Conservation (phyloP, 805 yeast species). For the Peterozyma toletana region DNA sequence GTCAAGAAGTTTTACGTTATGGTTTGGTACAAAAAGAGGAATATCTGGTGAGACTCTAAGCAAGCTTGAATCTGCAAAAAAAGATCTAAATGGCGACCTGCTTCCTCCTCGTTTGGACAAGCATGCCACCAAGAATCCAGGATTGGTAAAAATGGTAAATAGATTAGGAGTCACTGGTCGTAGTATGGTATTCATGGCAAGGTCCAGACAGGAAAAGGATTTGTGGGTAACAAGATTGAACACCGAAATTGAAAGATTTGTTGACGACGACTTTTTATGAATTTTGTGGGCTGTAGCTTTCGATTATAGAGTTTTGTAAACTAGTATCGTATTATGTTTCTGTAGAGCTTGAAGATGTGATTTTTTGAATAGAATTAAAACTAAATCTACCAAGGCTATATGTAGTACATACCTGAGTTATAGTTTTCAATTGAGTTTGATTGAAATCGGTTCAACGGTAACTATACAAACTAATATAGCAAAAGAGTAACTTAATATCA, state of each 20-base stretch:
- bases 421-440: too few species aligned
- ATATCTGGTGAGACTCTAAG: constrained; percentile 18
- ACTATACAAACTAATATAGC: too few species aligned
- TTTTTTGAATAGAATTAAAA: too few species aligned
- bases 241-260: constrained; percentile 37
- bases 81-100: background rate
- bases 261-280: constrained; percentile 4
- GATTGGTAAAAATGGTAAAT: constrained; percentile 35
- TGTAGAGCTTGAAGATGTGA: too few species aligned
- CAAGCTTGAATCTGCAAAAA: background rate
- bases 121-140: constrained; percentile 9
- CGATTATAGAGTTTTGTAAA: too few species aligned
- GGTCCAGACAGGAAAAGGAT: constrained; percentile 79
- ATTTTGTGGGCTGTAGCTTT: too few species aligned
- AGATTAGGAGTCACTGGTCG: constrained; percentile 62
- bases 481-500: too few species aligned
- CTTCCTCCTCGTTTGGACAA: background rate
- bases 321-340: too few species aligned
- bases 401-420: too few species aligned
- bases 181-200: constrained; percentile 67
- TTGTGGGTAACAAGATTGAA: constrained; percentile 58
- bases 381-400: too few species aligned
- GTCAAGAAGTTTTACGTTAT: constrained; percentile 72
- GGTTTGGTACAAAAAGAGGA: constrained; percentile 67
- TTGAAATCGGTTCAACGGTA: too few species aligned